phyloP scores from a whole-genome alignment of 148 eudicot genomes.

The Silene uniflora region DNA sequence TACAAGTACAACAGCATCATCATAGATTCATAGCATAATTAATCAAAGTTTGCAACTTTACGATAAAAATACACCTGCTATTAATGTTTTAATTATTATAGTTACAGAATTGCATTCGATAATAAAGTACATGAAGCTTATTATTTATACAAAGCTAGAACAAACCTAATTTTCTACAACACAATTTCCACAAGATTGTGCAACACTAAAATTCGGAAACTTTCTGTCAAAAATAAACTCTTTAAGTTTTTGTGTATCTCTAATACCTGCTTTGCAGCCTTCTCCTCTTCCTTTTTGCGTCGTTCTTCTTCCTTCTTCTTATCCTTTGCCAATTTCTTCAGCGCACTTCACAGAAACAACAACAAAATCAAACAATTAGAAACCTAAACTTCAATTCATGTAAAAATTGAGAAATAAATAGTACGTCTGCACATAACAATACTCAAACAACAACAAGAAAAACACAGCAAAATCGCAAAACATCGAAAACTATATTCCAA shows the following conservation, averaged over 20 bases:
- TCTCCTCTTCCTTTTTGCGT: constrained; percentile 53
- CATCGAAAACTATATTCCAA: too few relatives aligned
- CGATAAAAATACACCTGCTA: constrained; percentile 26
- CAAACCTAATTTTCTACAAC: too few relatives aligned
- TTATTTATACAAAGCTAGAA: too few relatives aligned
- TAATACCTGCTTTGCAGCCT: constrained; percentile 50
- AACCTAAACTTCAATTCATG: background rate
- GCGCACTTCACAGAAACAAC: constrained; percentile 32
- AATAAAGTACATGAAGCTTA: too few relatives aligned
- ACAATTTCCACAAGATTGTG: too few relatives aligned
- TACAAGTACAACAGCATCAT: background rate
- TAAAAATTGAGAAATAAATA: background rate
- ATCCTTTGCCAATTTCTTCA: constrained; percentile 46
- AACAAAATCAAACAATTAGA: background rate
- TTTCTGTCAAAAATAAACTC: too few relatives aligned
- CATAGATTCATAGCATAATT: background rate
- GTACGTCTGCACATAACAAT: background rate
- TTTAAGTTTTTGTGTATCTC: too few relatives aligned
- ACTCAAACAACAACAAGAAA: background rate
- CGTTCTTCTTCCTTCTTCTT: constrained; percentile 60
- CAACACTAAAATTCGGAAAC: too few relatives aligned
- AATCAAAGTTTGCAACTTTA: background rate
- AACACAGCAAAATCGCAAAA: background rate
- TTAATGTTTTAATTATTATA: too few relatives aligned
- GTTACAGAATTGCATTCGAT: too few relatives aligned